Conservation (phyloP, 495 filamentous ascomycete genomes). For the Extremus antarcticus region DNA sequence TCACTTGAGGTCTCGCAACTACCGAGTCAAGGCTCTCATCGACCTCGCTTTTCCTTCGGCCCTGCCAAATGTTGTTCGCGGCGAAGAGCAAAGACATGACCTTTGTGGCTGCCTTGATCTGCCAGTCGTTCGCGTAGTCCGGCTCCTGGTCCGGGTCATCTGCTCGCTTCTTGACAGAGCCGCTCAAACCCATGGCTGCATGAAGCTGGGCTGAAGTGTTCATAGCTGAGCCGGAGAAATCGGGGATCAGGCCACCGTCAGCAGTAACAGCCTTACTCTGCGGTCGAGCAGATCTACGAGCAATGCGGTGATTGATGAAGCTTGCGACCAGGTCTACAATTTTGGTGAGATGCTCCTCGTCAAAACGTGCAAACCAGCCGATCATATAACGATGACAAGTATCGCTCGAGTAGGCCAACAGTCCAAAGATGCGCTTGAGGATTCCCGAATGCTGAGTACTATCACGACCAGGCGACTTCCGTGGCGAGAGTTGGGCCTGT, state of each 20-base stretch:
- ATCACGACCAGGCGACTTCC: slow-evolving; percentile 8
- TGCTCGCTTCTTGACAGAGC: slow-evolving; percentile 36
- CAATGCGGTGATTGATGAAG: slow-evolving; percentile 75
- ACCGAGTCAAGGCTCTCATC: slow-evolving; percentile 7
- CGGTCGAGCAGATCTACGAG: slow-evolving; percentile 60
- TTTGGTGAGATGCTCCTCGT: slow-evolving; percentile 55
- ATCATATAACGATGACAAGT: slow-evolving; percentile 74
- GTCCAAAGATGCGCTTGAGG: slow-evolving; percentile 73
- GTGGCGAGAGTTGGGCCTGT: slow-evolving; percentile 2
- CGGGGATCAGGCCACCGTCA: slow-evolving; percentile 59
- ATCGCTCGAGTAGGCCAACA: slow-evolving; percentile 64
- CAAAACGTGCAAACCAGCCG: slow-evolving; percentile 70
- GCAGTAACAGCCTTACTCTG: slow-evolving; percentile 44
- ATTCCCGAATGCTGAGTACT: slow-evolving; percentile 41
- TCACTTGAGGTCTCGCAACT: slow-evolving; percentile 9
- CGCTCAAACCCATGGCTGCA: slow-evolving; percentile 59
- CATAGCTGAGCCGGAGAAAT: slow-evolving; percentile 40
- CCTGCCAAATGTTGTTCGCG: slow-evolving; percentile 55
- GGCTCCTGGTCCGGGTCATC: slow-evolving; percentile 35
- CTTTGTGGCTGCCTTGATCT: slow-evolving; percentile 69
- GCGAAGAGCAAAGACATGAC: slow-evolving; percentile 76
- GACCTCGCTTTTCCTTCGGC: slow-evolving; percentile 13
- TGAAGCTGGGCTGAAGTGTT: slow-evolving; percentile 61
- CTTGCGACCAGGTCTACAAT: slow-evolving; percentile 64
- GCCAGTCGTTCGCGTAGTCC: slow-evolving; percentile 77